Percentiles rank a stretch among this genome's conserved stretches.
phyloP scores from a whole-genome alignment of 1,139 yeast genomes.

The Geotrichum candidum region DNA sequence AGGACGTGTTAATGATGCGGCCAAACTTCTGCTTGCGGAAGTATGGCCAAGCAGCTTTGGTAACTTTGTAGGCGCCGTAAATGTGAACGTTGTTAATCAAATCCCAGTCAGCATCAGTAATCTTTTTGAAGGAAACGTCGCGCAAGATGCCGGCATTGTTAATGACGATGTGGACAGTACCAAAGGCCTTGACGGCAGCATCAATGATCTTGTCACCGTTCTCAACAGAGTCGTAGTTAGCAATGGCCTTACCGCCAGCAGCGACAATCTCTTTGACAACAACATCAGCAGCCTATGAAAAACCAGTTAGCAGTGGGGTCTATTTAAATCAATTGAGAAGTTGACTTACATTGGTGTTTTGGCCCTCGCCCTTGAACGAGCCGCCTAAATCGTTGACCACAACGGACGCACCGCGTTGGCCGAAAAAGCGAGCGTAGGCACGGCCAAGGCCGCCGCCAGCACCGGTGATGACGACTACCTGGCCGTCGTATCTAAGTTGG shows the following conservation, averaged over 20 bases:
- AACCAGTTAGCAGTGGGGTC: not conserved
- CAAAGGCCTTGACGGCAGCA: conserved; percentile 81
- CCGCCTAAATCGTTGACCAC: conserved; percentile 92
- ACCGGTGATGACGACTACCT: conserved; percentile 89
- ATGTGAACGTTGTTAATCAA: conserved; percentile 82
- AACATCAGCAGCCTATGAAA: conserved; percentile 65
- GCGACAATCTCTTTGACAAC: conserved; percentile 78
- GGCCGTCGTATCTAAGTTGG: conserved; percentile 54
- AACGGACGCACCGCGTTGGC: conserved; percentile 87
- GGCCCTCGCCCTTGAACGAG: conserved; percentile 56
- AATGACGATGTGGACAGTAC: conserved; percentile 81
- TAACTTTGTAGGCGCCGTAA: conserved; percentile 79
- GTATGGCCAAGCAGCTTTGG: conserved; percentile 91
- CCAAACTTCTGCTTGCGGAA: conserved; percentile 82
- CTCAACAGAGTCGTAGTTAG: conserved; percentile 90
- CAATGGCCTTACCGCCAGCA: conserved; percentile 82
- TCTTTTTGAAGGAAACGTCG: conserved; percentile 59
- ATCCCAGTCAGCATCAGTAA: conserved; percentile 74
- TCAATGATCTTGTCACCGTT: conserved; percentile 78
- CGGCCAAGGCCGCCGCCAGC: conserved; percentile 97
- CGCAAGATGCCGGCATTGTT: conserved; percentile 95
- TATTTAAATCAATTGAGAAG: not conserved
- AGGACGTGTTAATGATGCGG: conserved; percentile 82
- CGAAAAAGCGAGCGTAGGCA: conserved; percentile 81
- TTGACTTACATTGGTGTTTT: conserved; percentile 19